Evolutionary conservation across 768 basidiomycete species (phyloP).

Genomic region (Termitomyces sp.): DNA sequence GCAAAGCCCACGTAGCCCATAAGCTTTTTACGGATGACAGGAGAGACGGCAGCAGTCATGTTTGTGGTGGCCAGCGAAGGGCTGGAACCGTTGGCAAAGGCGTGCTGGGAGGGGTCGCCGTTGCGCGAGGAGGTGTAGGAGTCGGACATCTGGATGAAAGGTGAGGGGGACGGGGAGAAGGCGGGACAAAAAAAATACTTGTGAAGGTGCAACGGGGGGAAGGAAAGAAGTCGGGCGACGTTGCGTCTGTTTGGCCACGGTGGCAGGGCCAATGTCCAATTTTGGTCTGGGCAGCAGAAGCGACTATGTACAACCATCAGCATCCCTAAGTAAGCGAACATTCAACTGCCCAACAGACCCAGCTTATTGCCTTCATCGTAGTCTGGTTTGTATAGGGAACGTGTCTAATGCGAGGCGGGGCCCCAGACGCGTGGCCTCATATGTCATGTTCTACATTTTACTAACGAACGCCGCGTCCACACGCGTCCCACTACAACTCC

Average conservation of each 20-base stretch:
- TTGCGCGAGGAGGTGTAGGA: slow-evolving; percentile 66
- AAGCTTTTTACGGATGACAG: slow-evolving; percentile 80
- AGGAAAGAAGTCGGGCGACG: slow-evolving; percentile 46
- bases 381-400: background rate
- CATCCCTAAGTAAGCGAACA: background rate
- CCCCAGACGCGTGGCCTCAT: background rate
- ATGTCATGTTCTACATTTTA: background rate
- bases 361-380: slow-evolving; percentile 19
- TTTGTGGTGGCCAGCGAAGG: slow-evolving; percentile 45
- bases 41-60: slow-evolving; percentile 32
- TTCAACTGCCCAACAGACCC: slow-evolving; percentile 19
- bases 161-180: slow-evolving; percentile 23
- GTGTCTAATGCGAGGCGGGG: background rate
- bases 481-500: background rate
- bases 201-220: slow-evolving; percentile 45
- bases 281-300: slow-evolving; percentile 48
- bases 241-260: slow-evolving; percentile 42
- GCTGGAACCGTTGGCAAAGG: slow-evolving; percentile 55
- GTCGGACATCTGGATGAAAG: slow-evolving; percentile 58
- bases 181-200: slow-evolving; percentile 39
- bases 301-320: slow-evolving; percentile 20
- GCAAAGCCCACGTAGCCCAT: slow-evolving; percentile 96
- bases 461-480: slow-evolving; percentile 35
- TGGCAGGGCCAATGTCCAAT: slow-evolving; percentile 33
- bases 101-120: slow-evolving; percentile 57